Conservation (phyloP, 2,329 filamentous ascomycete genomes). For the Fusarium sterilihyphosum region DNA sequence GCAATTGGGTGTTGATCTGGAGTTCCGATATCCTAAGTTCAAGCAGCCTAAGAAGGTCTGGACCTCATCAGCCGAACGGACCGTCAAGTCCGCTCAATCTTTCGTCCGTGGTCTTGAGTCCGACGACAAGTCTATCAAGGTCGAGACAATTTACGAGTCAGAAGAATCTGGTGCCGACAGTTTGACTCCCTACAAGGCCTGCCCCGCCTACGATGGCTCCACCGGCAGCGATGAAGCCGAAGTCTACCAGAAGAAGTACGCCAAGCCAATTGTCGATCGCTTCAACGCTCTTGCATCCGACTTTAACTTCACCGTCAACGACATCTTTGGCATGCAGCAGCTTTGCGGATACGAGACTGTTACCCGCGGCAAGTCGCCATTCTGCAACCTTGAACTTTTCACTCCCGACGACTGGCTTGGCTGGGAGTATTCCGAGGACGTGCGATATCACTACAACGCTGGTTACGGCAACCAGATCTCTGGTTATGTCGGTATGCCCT, state of each 20-base stretch:
- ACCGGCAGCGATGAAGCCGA: slow-evolving; percentile 65
- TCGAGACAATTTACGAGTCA: slow-evolving; percentile 66
- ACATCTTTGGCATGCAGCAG: slow-evolving; percentile 73
- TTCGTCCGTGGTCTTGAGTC: slow-evolving; percentile 67
- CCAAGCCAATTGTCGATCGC: slow-evolving; percentile 67
- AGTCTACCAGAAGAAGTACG: slow-evolving; percentile 64
- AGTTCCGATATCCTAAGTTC: slow-evolving; percentile 66
- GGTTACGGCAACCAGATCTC: slow-evolving; percentile 70
- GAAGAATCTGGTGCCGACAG: slow-evolving; percentile 66
- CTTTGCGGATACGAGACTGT: slow-evolving; percentile 74
- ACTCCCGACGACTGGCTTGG: slow-evolving; percentile 71
- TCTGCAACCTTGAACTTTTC: slow-evolving; percentile 69
- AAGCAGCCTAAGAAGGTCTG: slow-evolving; percentile 65
- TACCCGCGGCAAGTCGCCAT: slow-evolving; percentile 68
- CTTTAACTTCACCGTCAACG: slow-evolving; percentile 71
- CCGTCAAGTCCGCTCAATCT: slow-evolving; percentile 65
- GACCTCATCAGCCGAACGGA: slow-evolving; percentile 71
- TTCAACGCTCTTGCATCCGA: slow-evolving; percentile 61
- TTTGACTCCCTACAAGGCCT: slow-evolving; percentile 72
- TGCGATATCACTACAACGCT: slow-evolving; percentile 72
- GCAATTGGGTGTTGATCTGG: slow-evolving; percentile 66
- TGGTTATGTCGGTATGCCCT: slow-evolving; percentile 70
- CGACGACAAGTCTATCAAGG: slow-evolving; percentile 62
- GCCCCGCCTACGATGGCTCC: slow-evolving; percentile 69
- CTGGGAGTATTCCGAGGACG: slow-evolving; percentile 72